Conservation (phyloP, 805 yeast species). For the Kluyveromyces aestuarii region DNA sequence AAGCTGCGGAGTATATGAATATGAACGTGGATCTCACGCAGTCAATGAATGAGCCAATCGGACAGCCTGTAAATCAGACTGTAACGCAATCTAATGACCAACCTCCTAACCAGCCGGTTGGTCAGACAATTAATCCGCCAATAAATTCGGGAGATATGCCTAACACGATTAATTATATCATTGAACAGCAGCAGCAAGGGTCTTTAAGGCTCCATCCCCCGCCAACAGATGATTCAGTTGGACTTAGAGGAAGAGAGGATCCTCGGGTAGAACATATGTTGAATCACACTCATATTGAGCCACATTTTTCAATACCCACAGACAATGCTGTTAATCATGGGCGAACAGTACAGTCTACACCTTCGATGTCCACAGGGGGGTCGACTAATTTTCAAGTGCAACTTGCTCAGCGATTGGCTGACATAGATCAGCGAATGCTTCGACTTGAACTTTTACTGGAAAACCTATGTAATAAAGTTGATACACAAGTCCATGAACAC, state of each 20-base stretch:
- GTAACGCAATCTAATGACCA: background rate
- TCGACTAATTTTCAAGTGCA: constrained; percentile 3
- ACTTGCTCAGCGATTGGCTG: constrained; percentile 1
- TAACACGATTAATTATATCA: background rate
- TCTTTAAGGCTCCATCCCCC: background rate
- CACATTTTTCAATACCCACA: background rate
- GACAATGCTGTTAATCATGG: background rate
- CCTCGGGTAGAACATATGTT: background rate
- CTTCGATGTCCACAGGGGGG: constrained; percentile 1
- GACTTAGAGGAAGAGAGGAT: background rate
- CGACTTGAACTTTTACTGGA: constrained; percentile 26
- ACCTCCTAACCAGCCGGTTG: background rate
- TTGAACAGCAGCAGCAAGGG: background rate
- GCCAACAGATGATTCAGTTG: background rate
- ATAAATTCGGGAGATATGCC: background rate
- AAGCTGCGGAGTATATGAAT: background rate
- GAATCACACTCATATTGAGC: background rate
- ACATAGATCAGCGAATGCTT: constrained; percentile 9
- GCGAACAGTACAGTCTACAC: background rate
- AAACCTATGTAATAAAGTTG: constrained; percentile 16
- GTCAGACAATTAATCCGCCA: background rate
- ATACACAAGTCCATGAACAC: background rate
- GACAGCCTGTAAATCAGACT: background rate
- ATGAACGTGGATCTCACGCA: background rate
- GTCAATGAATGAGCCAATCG: background rate